phyloP scores from a whole-genome alignment of 305 asterid genomes.

The Solanum hybrid region DNA sequence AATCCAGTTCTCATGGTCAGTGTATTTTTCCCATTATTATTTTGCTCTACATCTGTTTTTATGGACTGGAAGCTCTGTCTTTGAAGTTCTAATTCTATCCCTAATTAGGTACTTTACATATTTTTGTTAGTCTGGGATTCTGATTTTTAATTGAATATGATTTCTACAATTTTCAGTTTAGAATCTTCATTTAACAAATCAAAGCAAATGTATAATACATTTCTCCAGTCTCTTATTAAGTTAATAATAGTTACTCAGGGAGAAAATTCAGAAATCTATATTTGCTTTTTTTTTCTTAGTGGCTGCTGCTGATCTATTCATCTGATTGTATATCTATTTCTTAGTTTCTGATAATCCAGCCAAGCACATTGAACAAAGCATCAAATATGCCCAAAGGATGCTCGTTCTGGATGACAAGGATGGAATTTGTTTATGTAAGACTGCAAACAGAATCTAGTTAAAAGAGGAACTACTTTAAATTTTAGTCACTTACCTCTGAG shows the following conservation, averaged over 20 bases:
- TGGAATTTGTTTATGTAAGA: not conserved
- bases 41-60: not conserved
- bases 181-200: not conserved
- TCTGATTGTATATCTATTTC: not conserved
- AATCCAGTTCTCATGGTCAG: not conserved
- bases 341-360: not conserved
- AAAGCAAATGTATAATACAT: too few relatives aligned
- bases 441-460: too few relatives aligned
- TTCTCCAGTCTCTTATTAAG: not conserved
- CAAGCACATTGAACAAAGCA: conserved; percentile 26
- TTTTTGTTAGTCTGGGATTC: too few relatives aligned
- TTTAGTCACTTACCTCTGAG: not conserved
- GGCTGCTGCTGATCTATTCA: not conserved
- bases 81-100: too few relatives aligned
- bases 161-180: too few relatives aligned
- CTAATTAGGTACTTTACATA: too few relatives aligned
- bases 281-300: not conserved
- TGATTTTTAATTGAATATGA: too few relatives aligned
- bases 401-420: not conserved
- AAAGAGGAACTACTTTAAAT: not conserved
- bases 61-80: not conserved
- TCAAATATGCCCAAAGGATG: conserved; percentile 66
- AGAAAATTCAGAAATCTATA: not conserved
- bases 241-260: not conserved
- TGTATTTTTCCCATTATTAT: not conserved